A percentile compares a stretch with the other conserved stretches of the same genome.
phyloP scores from a whole-genome alignment of 805 yeast genomes.

The Wickerhamomyces chaumierensis region DNA sequence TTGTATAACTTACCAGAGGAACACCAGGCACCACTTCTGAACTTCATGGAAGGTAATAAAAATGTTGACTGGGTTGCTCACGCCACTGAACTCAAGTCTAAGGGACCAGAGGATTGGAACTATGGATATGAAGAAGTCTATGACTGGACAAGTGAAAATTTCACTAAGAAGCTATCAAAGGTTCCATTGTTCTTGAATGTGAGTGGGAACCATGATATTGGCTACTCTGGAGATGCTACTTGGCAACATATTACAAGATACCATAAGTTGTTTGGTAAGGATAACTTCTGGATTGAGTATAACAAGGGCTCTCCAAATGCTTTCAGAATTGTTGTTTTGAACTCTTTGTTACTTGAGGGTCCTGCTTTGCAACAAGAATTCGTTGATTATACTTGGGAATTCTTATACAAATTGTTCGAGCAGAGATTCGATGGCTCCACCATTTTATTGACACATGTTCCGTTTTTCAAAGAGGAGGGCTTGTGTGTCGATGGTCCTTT shows the following conservation, averaged over 20 bases:
- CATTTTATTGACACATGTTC: constrained; percentile 77
- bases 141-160: constrained; percentile 46
- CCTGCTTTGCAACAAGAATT: constrained; percentile 75
- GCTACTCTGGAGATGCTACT: constrained; percentile 91
- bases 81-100: constrained; percentile 23
- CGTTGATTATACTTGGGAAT: constrained; percentile 57
- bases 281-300: constrained; percentile 72
- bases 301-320: constrained; percentile 51
- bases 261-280: constrained; percentile 64
- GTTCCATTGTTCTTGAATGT: constrained; percentile 70
- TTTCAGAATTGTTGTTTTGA: constrained; percentile 85
- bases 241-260: constrained; percentile 83
- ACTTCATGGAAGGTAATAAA: constrained; percentile 36
- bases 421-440: constrained; percentile 66
- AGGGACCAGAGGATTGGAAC: constrained; percentile 22
- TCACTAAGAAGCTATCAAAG: constrained; percentile 21
- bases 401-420: constrained; percentile 47
- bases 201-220: constrained; percentile 94
- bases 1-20: constrained; percentile 48
- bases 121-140: constrained; percentile 43
- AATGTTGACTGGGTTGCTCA: constrained; percentile 44
- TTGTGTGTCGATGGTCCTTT: constrained; percentile 82
- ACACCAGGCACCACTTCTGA: constrained; percentile 37
- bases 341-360: constrained; percentile 78
- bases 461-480: constrained; percentile 74